Base-by-base conservation (phyloP, 2,329 filamentous ascomycete genomes). In the Fusarium sp. region DNA sequence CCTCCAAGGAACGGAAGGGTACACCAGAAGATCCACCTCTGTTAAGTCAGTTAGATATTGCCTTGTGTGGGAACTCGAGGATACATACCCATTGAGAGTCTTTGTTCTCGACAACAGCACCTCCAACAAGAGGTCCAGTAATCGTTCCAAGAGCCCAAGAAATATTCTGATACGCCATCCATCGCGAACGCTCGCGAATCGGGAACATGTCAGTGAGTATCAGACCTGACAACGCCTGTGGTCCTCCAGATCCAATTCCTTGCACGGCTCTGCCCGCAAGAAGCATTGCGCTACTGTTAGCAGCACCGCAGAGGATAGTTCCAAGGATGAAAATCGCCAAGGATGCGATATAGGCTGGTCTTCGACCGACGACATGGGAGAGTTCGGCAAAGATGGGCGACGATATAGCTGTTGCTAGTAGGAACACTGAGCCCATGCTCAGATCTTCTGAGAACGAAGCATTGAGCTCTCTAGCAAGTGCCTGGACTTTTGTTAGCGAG, bases 331-430 rank as follows among this genome's bases (percentile, higher is more conserved):
- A 83, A 31, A 83, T 55, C 43, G 18, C 23, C n/a, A 72, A 23
- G 6, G 66, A 49, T 3, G 46, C n/a, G 9, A 75, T 28, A 28
- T 75, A 74, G 13, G 72, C 65, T 15, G 66, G 57, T 46, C 79
- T 80, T 15, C 78, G 69, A 3, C 80, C 80, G 38, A 81, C 73
- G 10, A 79, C 78, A 49, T 74, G 74, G 31, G 78, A 80, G 12
- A 82, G 57, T 5, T 79, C 77, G 9, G 79, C 76, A n/a, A 82
- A 71, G 8, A 78, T 77, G 6, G 87, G 88, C 70, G 89, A 85
- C 41, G 88, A 83, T 29, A 89, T 85, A 1, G 90, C 89, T 57
- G 86, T 88, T 5, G 89, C 87, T 8, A 93, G 84, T 7, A 93
- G 81, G 68, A 91, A 93, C 18, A 88, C 88, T 7, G 91, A 92